Evolutionary conservation across 2,329 filamentous ascomycete genomes (phyloP).

Genomic region (Coniochaeta hoffmannii): DNA sequence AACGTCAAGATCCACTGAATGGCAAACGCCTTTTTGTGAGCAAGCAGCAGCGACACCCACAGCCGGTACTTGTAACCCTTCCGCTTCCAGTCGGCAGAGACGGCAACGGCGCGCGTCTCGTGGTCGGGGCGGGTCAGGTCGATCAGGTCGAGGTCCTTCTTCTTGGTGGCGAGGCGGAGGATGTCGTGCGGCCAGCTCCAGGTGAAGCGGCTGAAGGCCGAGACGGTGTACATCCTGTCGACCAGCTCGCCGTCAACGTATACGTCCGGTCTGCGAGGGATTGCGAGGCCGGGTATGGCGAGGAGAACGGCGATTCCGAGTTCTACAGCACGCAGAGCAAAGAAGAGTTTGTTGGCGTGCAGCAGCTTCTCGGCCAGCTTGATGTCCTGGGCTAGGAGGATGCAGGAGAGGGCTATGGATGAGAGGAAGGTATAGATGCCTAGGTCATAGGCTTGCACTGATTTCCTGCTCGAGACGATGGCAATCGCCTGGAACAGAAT

Average conservation of each 20-base stretch:
- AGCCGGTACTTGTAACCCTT: conserved; percentile 42
- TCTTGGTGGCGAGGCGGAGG: conserved; percentile 45
- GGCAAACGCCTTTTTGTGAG: conserved; percentile 47
- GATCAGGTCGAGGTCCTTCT: conserved; percentile 51
- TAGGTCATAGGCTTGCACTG: conserved; percentile 44
- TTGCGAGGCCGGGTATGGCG: conserved; percentile 38
- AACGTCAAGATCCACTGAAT: conserved; percentile 53
- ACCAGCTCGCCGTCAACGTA: conserved; percentile 51
- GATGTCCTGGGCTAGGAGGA: conserved; percentile 38
- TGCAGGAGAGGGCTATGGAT: conserved; percentile 32
- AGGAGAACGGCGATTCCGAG: conserved; percentile 36
- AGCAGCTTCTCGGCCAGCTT: conserved; percentile 25
- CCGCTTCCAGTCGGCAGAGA: conserved; percentile 40
- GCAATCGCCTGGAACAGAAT: conserved; percentile 44
- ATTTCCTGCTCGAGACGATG: conserved; percentile 40
- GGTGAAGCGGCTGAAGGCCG: conserved; percentile 53
- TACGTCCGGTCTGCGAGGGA: conserved; percentile 63
- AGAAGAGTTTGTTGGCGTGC: conserved; percentile 23
- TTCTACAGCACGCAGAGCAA: conserved; percentile 41
- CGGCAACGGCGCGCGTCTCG: conserved; percentile 41
- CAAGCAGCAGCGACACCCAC: conserved; percentile 51
- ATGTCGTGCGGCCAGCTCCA: conserved; percentile 57
- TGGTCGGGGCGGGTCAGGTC: conserved; percentile 58
- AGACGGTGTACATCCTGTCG: conserved; percentile 55
- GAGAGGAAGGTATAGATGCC: conserved; percentile 46